Base-by-base conservation (phyloP, 192 early-diverging fungal genomes). In the Coemansia biformis region DNA sequence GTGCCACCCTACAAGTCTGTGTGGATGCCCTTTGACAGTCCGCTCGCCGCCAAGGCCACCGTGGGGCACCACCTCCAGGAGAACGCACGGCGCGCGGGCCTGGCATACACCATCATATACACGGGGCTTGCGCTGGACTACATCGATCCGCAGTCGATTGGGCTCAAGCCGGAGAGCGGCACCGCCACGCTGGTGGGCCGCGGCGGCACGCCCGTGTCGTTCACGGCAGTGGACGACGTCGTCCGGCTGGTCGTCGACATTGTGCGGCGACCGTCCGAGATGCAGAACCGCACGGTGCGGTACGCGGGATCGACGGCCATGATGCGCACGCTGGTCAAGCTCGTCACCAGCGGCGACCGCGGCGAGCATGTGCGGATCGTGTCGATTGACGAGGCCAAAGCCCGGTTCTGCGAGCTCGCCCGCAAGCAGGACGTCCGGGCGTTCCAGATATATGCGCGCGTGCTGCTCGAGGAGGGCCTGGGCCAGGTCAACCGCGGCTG, bases 81-180 rank as follows among this genome's bases (percentile, higher is more conserved):
- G 4, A n/a, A 44, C 16, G 52, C 48, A 1, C 18, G 34, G 33
- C 19, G 55, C 18, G 39, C 28, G 15, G 60, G 61, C 1, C 47
- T 72, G 28, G 56, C 61, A 4, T 49, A 63, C 39, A 72, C 68
- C 4, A 37, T 59, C 3, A 23, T 72, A 10, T 72, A 72, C 53
- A 72, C 68, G 11, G 68, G 68, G 1, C 39, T 72, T 48, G 60
- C 68, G 2, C 62, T 72, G 18, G 68, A 72, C 48, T 72, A 64
- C 21, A 34, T 72, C 13, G 60, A 72, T 24, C 68, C 68, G 15
- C 51, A 31, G 16, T 37, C 51, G 4, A 44, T 72, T 14, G 68
- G 68, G 1, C 57, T 72, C 13, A 54, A 46, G 33, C 28, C 64
- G 14, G 15, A 14, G 1, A 36, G 28, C 36, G 42, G 53, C 35